Conservation (phyloP, 805 yeast genomes). For the Spencermartinsiella europaea region DNA sequence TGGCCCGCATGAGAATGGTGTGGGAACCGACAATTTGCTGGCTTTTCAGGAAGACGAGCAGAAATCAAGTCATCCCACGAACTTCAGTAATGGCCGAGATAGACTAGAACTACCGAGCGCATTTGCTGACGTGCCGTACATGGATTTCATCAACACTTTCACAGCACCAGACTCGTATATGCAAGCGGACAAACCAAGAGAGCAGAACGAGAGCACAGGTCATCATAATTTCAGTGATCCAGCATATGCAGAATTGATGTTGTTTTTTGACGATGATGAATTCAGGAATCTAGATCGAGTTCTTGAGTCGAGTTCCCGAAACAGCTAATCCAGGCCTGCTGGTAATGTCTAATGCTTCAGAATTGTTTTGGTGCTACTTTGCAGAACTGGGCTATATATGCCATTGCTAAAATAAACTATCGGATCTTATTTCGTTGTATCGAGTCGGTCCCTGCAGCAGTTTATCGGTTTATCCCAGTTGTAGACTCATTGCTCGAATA, state of each 20-base stretch:
- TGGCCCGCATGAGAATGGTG: background rate
- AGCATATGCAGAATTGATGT: background rate
- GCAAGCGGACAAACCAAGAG: background rate
- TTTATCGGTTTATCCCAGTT: too few relatives aligned
- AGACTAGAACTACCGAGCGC: too few relatives aligned
- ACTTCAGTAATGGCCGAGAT: too few relatives aligned
- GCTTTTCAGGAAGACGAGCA: background rate
- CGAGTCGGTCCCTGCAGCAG: too few relatives aligned
- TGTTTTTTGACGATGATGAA: background rate
- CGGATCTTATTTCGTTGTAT: too few relatives aligned
- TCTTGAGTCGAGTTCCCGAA: background rate
- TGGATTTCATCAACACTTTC: background rate
- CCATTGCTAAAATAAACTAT: too few relatives aligned
- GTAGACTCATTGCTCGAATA: too few relatives aligned
- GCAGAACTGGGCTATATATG: too few relatives aligned
- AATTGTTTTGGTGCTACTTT: too few relatives aligned
- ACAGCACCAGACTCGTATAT: background rate
- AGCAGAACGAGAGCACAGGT: background rate
- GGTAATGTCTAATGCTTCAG: too few relatives aligned
- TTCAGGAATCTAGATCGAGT: background rate
- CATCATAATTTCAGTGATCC: background rate
- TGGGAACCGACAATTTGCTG: background rate
- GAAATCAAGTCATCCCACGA: background rate
- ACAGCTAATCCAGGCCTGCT: too few relatives aligned
- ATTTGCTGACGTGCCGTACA: background rate